Evolutionary conservation across 2,329 filamentous ascomycete genomes (phyloP).

Genomic region (Pseudopyricularia cyperi): DNA sequence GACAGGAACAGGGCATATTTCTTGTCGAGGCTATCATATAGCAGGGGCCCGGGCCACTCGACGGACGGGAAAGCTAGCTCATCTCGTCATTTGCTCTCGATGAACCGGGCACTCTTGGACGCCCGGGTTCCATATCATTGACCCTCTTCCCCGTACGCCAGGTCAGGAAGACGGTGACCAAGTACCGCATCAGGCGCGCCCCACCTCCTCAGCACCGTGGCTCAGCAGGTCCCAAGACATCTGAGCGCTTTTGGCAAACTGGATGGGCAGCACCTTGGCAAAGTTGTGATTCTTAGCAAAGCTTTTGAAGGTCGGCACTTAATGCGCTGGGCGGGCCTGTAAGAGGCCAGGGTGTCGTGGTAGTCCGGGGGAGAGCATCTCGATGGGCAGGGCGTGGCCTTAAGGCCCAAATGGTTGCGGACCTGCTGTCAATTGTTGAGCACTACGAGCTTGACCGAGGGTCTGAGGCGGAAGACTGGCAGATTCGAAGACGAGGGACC

Average conservation of each 20-base stretch:
- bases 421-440: conserved; percentile 29
- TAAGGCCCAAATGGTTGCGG: conserved; percentile 29
- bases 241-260: conserved; percentile 33
- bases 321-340: background rate
- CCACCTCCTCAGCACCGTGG: conserved; percentile 12
- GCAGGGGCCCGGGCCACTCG: conserved; percentile 32
- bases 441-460: conserved; percentile 14
- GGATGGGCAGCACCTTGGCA: conserved; percentile 26
- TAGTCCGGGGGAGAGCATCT: background rate
- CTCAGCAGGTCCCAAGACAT: conserved; percentile 26
- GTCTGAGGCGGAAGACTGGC: background rate
- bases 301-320: conserved; percentile 8
- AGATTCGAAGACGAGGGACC: conserved; percentile 15
- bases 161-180: conserved; percentile 28
- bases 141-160: conserved; percentile 31
- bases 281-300: conserved; percentile 20
- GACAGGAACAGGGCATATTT: conserved; percentile 27
- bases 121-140: conserved; percentile 3
- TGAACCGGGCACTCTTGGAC: background rate
- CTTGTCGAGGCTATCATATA: conserved; percentile 30
- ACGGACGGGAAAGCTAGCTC: conserved; percentile 9
- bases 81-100: conserved; percentile 5
- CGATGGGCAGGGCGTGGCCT: conserved; percentile 10
- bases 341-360: background rate
- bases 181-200: background rate